phyloP scores from a whole-genome alignment of 2,329 filamentous ascomycete species.

The Fusarium duplospermum region DNA sequence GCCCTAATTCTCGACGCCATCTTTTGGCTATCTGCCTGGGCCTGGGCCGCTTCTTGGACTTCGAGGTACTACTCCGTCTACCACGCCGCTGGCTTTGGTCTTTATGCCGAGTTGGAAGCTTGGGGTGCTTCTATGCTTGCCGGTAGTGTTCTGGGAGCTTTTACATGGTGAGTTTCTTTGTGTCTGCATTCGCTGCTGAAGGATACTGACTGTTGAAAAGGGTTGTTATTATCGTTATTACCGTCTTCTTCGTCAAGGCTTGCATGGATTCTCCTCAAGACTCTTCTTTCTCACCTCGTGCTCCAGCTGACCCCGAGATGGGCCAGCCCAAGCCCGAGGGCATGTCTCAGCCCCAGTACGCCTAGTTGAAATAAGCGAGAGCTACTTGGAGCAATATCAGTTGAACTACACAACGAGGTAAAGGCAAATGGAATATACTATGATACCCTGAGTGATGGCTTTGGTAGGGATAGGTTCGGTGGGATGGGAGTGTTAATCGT shows the following conservation, averaged over 20 bases:
- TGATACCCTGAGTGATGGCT: background rate
- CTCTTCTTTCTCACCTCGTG: constrained; percentile 17
- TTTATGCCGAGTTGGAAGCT: constrained; percentile 33
- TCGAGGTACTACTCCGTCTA: constrained; percentile 42
- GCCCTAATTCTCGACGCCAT: constrained; percentile 52
- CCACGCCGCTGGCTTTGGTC: constrained; percentile 20
- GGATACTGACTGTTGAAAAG: constrained; percentile 34
- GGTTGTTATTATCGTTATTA: constrained; percentile 53
- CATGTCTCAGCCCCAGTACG: background rate
- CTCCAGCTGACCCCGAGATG: constrained; percentile 22
- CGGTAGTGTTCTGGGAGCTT: constrained; percentile 55
- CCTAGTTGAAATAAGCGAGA: background rate
- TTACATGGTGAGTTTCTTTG: constrained; percentile 51
- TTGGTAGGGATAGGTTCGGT: background rate
- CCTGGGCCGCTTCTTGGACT: constrained; percentile 54
- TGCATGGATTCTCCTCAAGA: constrained; percentile 40
- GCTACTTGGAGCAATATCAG: background rate
- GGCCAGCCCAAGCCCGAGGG: constrained; percentile 28
- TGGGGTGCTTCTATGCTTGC: constrained; percentile 50
- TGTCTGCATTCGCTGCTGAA: background rate
- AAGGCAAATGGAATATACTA: background rate
- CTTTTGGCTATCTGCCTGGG: constrained; percentile 56
- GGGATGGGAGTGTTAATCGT: background rate
- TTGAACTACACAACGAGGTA: background rate
- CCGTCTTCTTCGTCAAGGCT: constrained; percentile 53